phyloP scores from a whole-genome alignment of 2,329 filamentous ascomycete genomes.

The Xenoacremonium recifei region DNA sequence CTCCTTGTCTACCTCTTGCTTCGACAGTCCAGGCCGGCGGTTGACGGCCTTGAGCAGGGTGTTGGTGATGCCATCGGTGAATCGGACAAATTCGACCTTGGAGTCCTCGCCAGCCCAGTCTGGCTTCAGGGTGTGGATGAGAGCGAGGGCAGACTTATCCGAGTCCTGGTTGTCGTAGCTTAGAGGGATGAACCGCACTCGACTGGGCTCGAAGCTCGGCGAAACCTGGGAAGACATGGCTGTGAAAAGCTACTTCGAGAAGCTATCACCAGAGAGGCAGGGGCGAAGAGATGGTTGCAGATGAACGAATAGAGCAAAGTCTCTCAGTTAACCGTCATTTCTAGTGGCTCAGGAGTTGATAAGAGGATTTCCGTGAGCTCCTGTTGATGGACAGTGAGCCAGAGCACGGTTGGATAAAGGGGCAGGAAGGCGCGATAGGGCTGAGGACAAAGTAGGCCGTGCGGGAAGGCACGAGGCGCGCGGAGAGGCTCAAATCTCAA shows the following conservation, averaged over 20 bases:
- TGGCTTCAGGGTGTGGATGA: conserved; percentile 77
- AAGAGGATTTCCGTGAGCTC: neutral
- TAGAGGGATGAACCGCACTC: conserved; percentile 67
- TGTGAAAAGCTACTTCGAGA: too few relatives aligned
- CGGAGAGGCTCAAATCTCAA: neutral
- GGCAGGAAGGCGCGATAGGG: conserved; percentile 4
- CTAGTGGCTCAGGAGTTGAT: conserved; percentile 12
- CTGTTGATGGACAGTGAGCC: neutral
- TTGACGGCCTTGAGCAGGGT: conserved; percentile 81
- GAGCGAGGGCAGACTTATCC: conserved; percentile 72
- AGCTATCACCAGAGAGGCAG: conserved; percentile 5
- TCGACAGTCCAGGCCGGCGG: conserved; percentile 62
- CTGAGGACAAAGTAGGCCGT: conserved; percentile 15
- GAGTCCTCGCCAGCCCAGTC: conserved; percentile 77
- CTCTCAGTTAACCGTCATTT: conserved; percentile 13
- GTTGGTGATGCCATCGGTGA: conserved; percentile 98
- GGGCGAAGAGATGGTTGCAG: conserved; percentile 33
- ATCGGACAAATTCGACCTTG: conserved; percentile 80
- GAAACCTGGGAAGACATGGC: too few relatives aligned
- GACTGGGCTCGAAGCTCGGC: conserved; percentile 35
- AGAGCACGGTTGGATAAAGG: conserved; percentile 1
- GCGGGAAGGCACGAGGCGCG: conserved; percentile 4
- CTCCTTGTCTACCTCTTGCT: conserved; percentile 74
- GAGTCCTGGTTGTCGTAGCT: conserved; percentile 77
- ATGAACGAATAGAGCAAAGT: conserved; percentile 4